Evolutionary conservation across 352 stramenopile genomes (phyloP).

Genomic region (Pythium chondricola): DNA sequence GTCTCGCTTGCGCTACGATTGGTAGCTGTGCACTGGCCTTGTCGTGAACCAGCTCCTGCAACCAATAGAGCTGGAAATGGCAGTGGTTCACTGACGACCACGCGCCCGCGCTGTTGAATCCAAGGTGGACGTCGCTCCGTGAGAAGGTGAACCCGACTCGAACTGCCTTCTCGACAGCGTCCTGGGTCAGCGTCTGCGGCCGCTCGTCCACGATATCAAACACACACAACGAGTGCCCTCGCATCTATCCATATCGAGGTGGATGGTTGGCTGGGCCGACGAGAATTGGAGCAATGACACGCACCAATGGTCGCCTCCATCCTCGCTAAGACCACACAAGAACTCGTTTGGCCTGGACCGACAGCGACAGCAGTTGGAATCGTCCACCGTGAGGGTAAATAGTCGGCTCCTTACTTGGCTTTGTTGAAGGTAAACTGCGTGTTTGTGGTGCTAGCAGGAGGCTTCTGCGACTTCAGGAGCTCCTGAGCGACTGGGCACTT

Average conservation of each 20-base stretch:
- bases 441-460: neutral
- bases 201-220: slow-evolving; percentile 25
- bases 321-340: slow-evolving; percentile 30
- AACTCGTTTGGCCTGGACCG: slow-evolving; percentile 36
- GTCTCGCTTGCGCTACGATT: slow-evolving; percentile 26
- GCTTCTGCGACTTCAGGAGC: neutral
- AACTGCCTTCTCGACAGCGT: slow-evolving; percentile 2
- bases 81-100: slow-evolving; percentile 80
- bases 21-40: too few species aligned
- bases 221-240: slow-evolving; percentile 51
- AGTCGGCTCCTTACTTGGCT: slow-evolving; percentile 28
- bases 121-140: slow-evolving; percentile 36
- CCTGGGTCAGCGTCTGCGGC: slow-evolving; percentile 6
- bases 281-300: neutral
- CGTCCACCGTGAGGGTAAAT: neutral
- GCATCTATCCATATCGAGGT: too few species aligned
- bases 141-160: slow-evolving; percentile 22
- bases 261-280: too few species aligned
- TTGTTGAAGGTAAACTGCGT: slow-evolving; percentile 75
- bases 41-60: too few species aligned
- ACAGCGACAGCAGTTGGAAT: too few species aligned
- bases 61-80: slow-evolving; percentile 64
- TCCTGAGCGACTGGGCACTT: slow-evolving; percentile 13
- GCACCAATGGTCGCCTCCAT: slow-evolving; percentile 30
- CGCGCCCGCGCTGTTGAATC: slow-evolving; percentile 67